Percentiles rank a stretch among this genome's conserved stretches.
Conservation (phyloP, 805 yeast genomes). For the Ogataea degrootiae region DNA sequence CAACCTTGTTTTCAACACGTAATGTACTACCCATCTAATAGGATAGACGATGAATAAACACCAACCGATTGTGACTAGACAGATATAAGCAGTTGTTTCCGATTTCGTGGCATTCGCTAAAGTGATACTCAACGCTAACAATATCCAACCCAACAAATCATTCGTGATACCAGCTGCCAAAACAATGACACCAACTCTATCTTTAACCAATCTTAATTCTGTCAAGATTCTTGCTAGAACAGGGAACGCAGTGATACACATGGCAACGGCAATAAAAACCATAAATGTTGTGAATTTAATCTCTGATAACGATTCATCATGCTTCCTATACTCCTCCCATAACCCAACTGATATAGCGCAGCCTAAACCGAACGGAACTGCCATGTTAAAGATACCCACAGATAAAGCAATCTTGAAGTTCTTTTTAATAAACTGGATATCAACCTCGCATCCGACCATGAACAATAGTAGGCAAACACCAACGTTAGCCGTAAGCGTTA, state of each 20-base stretch:
- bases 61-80: slow-evolving; percentile 67
- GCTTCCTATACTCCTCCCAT: slow-evolving; percentile 47
- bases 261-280: slow-evolving; percentile 79
- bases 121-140: slow-evolving; percentile 70
- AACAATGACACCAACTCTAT: slow-evolving; percentile 68
- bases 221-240: slow-evolving; percentile 76
- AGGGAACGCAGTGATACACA: slow-evolving; percentile 83
- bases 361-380: slow-evolving; percentile 77
- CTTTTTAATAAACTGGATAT: slow-evolving; percentile 55
- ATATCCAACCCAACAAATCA: slow-evolving; percentile 77
- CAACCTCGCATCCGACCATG: slow-evolving; percentile 77
- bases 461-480: slow-evolving; percentile 74
- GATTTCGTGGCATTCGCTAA: slow-evolving; percentile 71
- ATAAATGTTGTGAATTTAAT: slow-evolving; percentile 66
- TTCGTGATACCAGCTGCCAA: slow-evolving; percentile 79
- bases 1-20: slow-evolving; percentile 39
- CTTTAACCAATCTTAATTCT: slow-evolving; percentile 64
- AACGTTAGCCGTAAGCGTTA: slow-evolving; percentile 64
- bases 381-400: slow-evolving; percentile 70
- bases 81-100: slow-evolving; percentile 62
- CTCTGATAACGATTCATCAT: slow-evolving; percentile 28
- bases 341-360: slow-evolving; percentile 66
- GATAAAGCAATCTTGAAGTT: slow-evolving; percentile 57
- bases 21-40: slow-evolving; percentile 43
- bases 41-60: slow-evolving; percentile 56